These are phyloP conservation scores for Tetrapisispora pingtungensis DNA, from an alignment of 805 yeast genomes.

Conservation along the genomic window DNA sequence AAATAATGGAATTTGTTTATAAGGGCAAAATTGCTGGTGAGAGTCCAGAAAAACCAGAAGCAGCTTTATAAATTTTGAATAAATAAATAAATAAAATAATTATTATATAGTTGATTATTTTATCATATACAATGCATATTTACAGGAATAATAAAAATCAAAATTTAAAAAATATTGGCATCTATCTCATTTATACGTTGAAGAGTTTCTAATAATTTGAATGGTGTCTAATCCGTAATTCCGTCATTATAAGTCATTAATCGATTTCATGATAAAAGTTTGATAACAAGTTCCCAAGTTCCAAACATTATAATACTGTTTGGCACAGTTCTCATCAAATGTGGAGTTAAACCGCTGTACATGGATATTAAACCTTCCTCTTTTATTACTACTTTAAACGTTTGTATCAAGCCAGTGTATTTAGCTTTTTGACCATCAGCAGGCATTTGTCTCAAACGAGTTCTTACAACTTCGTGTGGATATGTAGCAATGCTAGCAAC, in stretches of 20 bases:
- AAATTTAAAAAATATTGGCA: too few species aligned
- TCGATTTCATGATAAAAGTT: slow-evolving; percentile 35
- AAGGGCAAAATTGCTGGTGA: slow-evolving; percentile 30
- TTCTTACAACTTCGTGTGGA: slow-evolving; percentile 95
- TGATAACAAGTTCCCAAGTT: slow-evolving; percentile 85
- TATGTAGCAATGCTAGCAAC: slow-evolving; percentile 86
- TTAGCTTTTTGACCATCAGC: slow-evolving; percentile 67
- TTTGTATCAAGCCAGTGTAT: slow-evolving; percentile 81
- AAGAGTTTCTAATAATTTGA: not conserved
- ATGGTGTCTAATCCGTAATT: not conserved
- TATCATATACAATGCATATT: slow-evolving; percentile 2
- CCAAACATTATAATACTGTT: slow-evolving; percentile 98
- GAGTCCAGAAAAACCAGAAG: not conserved
- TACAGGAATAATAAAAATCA: slow-evolving; percentile 1
- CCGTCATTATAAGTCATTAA: not conserved
- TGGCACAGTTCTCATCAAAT: slow-evolving; percentile 91
- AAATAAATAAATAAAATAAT: too few species aligned
- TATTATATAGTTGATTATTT: not conserved
- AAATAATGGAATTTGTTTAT: slow-evolving; percentile 36
- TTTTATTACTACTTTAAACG: slow-evolving; percentile 72
- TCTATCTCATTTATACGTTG: not conserved
- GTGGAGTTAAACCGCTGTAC: slow-evolving; percentile 98
- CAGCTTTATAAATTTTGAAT: not conserved
- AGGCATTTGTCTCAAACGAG: slow-evolving; percentile 93
- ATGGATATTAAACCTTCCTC: slow-evolving; percentile 90